Base-by-base conservation (phyloP, 345 rosid genomes). In the Hypericum androsaemum region DNA sequence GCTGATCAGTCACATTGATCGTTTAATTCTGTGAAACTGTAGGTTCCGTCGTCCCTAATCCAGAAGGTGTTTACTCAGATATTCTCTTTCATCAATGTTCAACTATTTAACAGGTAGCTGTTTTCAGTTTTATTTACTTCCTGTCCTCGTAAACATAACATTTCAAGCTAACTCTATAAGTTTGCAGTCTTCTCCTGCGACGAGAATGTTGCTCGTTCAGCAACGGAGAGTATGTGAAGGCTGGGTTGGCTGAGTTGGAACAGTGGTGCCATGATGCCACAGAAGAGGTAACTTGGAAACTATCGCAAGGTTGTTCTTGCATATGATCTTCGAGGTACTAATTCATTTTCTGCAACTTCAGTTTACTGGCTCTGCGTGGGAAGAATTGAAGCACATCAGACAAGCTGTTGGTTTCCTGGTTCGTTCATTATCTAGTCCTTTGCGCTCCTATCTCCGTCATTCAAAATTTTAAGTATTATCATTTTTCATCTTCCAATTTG, bases 181-280 rank as follows among this genome's bases (percentile, higher is more conserved):
- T n/a, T 5, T 5, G 8, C 8, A 51, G 54, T 7, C 41, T 51
- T 35, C 54, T 51, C 7, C 13, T 51, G 54, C 54, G 54, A 7
- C 54, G 54, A 17, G 54, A 51, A 36, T 51, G 54, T 15, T 51
- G 54, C 41, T 51, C 54, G 12, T 51, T 51, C 15, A 51, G 54
- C 41, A 51, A 51, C 11, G 54, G 54, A 7, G 54, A 51, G 41
- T 51, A 51, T 12, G 54, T 51, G 10, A 51, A 51, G 41, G 39
- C 54, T 35, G 54, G 54, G 40, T 37, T 51, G 41, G 54, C 54
- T 12, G 54, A 51, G 39, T 37, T 51, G 41, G 54, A 51, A 14
- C 54, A 51, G 41, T 51, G 54, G 54, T 51, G 54, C 41, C 40
- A 51, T 51, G 41, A 51, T 51, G 54, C 54, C 36, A 51, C 54